Base-by-base conservation (phyloP, 2,329 filamentous ascomycete genomes). In the Fusarium scirpi region DNA sequence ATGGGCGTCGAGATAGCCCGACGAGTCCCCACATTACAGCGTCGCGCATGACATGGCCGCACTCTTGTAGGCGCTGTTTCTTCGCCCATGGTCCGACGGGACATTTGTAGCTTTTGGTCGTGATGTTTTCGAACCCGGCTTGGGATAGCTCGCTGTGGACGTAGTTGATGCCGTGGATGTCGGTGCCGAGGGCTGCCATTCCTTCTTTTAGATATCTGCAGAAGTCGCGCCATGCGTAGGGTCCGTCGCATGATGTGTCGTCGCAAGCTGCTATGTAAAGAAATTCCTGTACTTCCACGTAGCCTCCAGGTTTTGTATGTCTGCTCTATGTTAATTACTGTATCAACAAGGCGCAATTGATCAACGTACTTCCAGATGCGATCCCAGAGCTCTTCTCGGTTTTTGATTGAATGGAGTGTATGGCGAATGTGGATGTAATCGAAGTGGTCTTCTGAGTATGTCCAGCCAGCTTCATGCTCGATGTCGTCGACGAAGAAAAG, bases 401-500 rank as follows among this genome's bases (percentile, higher is more conserved):
- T 78, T 24, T 80, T 78, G 51, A 87, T 80, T 0, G 83, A 83
- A 64, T 83, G 82, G 6, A 85, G 69, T 2, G 81, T 80, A 67
- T 86, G 81, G 8, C 85, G 83, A 30, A 86, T 77, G 68, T 86
- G 85, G 54, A 86, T 83, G 62, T 79, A 85, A 69, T 86, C 85
- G 57, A 85, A 85, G 18, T 79, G 77, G 64, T 82, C 77, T 7
- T 82, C 80, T 8, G 80, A 76, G 58, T 85, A 82, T 5, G 81
- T 80, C 85, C 85, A 87, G 18, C 85, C 84, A 20, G 82, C 83
- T 51, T 81, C 80, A 46, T 83, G 81, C 63, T 87, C 85, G 54
- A 86, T 83, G 69, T 87, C 85, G 72, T 86, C 85, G 41, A 86
- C 82, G 25, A 84, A 80, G 66, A 86, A 86, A 25, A 81, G 79